Base-by-base conservation (phyloP, 2,329 filamentous ascomycete genomes). In the Epichloe elymi region DNA sequence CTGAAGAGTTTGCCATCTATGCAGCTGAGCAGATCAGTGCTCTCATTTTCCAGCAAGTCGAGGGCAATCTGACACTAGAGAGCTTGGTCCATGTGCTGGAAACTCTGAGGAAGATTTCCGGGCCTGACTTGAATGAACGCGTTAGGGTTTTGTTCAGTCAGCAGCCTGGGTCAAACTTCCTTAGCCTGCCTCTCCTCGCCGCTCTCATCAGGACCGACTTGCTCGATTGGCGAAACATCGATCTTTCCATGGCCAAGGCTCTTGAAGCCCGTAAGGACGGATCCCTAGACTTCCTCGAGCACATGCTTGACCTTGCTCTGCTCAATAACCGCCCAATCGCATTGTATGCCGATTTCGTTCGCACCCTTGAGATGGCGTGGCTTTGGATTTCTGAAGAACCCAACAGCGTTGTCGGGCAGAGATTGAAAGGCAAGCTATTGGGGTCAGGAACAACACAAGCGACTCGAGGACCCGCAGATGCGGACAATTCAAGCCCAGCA, bases 331-430 rank as follows among this genome's bases (percentile, higher is more conserved):
- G 83, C 43, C 87, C 88, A 0, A 78, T 85, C 39, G 86, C 85
- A 1, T 72, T 96, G 46, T 86, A 88, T 59, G 83, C 89, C 2
- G 89, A 97, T 67, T 94, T 96, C 61, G 83, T 88, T 6, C 78
- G 81, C 55, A 94, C 88, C 52, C 75, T 95, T 50, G 84, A 91
- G 57, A 85, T 82, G 45, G 82, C 93, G 40, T 90, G 86, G 70
- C 72, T 79, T 45, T 95, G 89, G 88, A 78, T 95, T 36, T 71
- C 74, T 6, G 86, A 90, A 56, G 84, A 94, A 15, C 77, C 85
- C 1, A 74, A 74, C 40, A 74, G 86, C 3, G 62, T 71, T 20
- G 71, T 79, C 20, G 86, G 81, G 11, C 82, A 86, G 58, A 78
- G 85, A 37, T 75, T 97, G 54, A 85, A 90, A 63, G 71, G 74